Base-by-base conservation (phyloP, 2,329 filamentous ascomycete species). In the Diaporthe sp. region DNA sequence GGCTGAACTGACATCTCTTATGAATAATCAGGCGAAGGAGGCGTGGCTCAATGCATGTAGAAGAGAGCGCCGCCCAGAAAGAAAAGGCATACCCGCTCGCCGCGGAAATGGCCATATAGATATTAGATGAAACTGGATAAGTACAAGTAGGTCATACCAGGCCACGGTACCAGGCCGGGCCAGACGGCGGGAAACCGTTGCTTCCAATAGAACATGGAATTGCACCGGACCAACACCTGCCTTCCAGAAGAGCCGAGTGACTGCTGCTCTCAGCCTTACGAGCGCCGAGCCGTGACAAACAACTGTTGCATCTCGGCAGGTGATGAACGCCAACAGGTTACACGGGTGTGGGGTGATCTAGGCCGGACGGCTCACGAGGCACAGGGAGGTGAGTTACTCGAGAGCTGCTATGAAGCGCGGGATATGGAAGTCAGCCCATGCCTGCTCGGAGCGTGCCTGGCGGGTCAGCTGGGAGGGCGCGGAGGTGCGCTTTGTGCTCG, bases 41-140 rank as follows among this genome's bases (percentile, higher is more conserved):
- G 78, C 31, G 78, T 76, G 4, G 79, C 78, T 31, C 79, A 82
- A 71, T 82, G 81, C 67, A 79, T 80, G 79, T 79, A 72, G 19
- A 65, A 70, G 51, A 34, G 3, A 60, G 42, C 39, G 42, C 19
- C 42, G 49, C 31, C 25, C n/a, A 13, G 31, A 42, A 37, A 55
- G n/a, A 42, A 22, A 37, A 1, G 9, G 46, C 49, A 22, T 12
- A 25, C 5, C 65, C 31, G 65, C 65, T 70, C 49, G 65, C 65
- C 15, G 49, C 34, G 42, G 61, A 31, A 42, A 28, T 49, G 61
- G 61, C 31, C 42, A 25, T 28, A 55, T 70, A 70, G 65, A 70
- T 55, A 39, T 70, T 70, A 55, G 65, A 70, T 25, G 65, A 70
- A 19, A 39, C n/a, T 70, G 65, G 65, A 28, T 51, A 13, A 68